Conservation (phyloP, 2,329 filamentous ascomycete genomes). For the Chaetomium olivaceum region DNA sequence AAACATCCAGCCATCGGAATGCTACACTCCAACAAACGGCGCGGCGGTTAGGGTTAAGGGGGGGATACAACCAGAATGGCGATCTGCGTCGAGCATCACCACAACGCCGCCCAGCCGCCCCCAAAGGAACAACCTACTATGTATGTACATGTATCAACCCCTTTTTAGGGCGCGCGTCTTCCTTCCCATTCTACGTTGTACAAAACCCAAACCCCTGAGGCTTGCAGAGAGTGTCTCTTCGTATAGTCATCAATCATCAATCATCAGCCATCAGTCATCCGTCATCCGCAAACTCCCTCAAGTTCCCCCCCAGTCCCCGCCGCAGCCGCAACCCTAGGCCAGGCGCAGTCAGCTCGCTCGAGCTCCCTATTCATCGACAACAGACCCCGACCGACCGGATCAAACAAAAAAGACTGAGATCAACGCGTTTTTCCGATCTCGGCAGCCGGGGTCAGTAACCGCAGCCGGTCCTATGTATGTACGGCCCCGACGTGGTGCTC, state of each 20-base stretch:
- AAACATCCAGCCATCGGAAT: neutral
- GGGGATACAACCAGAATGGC: neutral
- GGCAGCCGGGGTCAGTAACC: neutral
- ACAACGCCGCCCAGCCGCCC: neutral
- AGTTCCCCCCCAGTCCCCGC: neutral
- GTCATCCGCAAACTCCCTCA: neutral
- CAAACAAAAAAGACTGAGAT: no score
- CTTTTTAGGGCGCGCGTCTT: neutral
- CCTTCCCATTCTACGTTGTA: neutral
- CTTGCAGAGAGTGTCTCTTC: neutral
- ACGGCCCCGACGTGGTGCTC: neutral
- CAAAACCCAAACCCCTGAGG: neutral
- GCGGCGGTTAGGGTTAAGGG: neutral
- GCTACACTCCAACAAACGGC: neutral
- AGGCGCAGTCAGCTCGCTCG: neutral
- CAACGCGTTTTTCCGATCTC: neutral
- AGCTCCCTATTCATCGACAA: no score
- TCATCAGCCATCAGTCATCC: neutral
- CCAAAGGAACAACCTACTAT: neutral
- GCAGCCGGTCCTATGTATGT: neutral
- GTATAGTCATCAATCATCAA: neutral
- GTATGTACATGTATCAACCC: no score
- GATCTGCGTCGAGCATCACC: neutral
- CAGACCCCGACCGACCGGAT: no score
- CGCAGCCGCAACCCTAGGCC: neutral